Evolutionary conservation across 805 yeast genomes (phyloP), one percentile per base, ranked within the genome.

Genomic region (Jamesozyma piceae): DNA sequence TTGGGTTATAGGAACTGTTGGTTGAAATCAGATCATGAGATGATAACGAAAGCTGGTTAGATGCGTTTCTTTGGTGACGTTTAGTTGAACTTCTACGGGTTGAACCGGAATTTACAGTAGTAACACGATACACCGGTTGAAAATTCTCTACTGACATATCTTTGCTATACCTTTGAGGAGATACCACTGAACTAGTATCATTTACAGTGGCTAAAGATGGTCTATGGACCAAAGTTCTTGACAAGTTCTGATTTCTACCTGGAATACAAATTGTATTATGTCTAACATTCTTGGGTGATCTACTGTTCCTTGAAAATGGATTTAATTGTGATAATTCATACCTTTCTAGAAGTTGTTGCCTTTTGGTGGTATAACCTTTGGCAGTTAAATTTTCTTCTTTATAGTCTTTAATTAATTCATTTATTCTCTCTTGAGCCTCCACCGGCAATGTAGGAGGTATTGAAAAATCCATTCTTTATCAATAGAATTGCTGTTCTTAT

Each of bases 321-420:
- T 27, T 32, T 14, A 5, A 13, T 27, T 21, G 29, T 6, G 13
- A 14, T 10, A 11, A 24, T 10, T 10, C 22, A 20, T 37, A 38
- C 3, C 21, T 22, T 2, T 54, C 54, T 24, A 63, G 33, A 3
- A 63, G 15, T 22, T 48, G 51, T 26, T 53, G 51, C 35, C 85
- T 63, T 47, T 78, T 80, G 50, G 74, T 80, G 35, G 68, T 65
- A 55, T 79, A 83, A 2, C 92, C 90, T 55, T 82, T 83, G 37
- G 73, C 80, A 0, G 92, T 82, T 43, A 83, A 65, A 44, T 79
- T 80, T 1, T 87, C 90, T 29, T 82, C 88, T 49, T 69, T 68
- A 47, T 66, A 77, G 47, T 79, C 85, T 9, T 62, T 53, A 13
- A 68, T 66, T 24, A 78, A 63, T 31, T 65, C 69, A 24, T 58